phyloP scores from a whole-genome alignment of 2,329 filamentous ascomycete species.

The Aspergillus latus region DNA sequence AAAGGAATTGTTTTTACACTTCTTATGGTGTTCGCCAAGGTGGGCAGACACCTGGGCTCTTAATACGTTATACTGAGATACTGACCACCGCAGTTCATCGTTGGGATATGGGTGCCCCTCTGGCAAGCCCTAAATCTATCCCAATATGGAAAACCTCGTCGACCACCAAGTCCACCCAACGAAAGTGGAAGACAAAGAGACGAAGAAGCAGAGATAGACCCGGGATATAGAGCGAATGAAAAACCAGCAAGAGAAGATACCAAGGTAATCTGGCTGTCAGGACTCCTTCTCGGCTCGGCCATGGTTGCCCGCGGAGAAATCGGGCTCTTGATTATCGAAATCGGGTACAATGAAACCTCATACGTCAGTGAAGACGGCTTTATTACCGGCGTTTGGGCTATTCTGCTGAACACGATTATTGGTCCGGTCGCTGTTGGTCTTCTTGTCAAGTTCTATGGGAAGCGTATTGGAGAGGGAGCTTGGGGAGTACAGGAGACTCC shows the following conservation, averaged over 20 bases:
- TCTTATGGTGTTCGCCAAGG: conserved; percentile 33
- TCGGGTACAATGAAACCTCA: conserved; percentile 32
- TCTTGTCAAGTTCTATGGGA: conserved; percentile 26
- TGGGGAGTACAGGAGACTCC: conserved; percentile 21
- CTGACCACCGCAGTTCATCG: conserved; percentile 22
- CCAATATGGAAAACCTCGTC: neutral
- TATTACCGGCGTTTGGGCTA: conserved; percentile 33
- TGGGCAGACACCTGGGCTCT: conserved; percentile 6
- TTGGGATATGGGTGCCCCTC: conserved; percentile 30
- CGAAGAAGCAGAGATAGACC: neutral
- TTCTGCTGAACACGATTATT: conserved; percentile 35
- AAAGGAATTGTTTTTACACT: conserved; percentile 31
- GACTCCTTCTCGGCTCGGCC: conserved; percentile 31
- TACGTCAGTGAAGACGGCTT: conserved; percentile 41
- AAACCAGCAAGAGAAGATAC: neutral
- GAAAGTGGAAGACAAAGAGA: neutral
- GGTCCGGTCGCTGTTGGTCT: conserved; percentile 30
- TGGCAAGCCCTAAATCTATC: conserved; percentile 11
- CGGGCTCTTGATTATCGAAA: conserved; percentile 34
- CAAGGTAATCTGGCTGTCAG: conserved; percentile 23
- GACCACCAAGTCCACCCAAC: neutral
- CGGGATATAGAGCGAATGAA: neutral
- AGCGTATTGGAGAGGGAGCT: conserved; percentile 24
- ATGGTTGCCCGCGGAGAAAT: conserved; percentile 38
- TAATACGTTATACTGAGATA: neutral